Evolutionary conservation across 1,139 yeast genomes (phyloP).

Genomic region (Taiozyma sp.): DNA sequence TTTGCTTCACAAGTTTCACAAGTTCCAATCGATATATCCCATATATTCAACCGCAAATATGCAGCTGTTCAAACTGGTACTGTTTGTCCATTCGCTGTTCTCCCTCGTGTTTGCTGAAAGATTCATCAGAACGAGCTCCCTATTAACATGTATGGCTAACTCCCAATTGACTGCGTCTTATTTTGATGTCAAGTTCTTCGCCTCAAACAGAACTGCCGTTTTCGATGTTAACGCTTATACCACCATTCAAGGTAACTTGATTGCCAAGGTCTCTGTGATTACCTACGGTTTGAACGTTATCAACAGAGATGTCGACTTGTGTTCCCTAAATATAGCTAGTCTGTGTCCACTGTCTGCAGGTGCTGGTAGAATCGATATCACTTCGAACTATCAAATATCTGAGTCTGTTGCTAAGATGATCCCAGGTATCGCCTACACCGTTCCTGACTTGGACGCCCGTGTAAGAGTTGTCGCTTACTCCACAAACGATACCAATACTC

Average conservation of each 20-base stretch:
- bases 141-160: slow-evolving; percentile 88
- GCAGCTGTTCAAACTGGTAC: slow-evolving; percentile 2
- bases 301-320: slow-evolving; percentile 53
- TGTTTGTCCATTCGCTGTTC: slow-evolving; percentile 1
- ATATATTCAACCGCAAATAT: neutral
- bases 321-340: slow-evolving; percentile 52
- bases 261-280: slow-evolving; percentile 62
- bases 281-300: slow-evolving; percentile 82
- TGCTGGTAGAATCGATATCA: slow-evolving; percentile 81
- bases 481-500: slow-evolving; percentile 35
- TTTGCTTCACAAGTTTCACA: neutral
- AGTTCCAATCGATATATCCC: neutral
- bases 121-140: slow-evolving; percentile 50
- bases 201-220: slow-evolving; percentile 54
- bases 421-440: slow-evolving; percentile 81
- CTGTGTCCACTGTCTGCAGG: slow-evolving; percentile 84
- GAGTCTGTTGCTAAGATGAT: slow-evolving; percentile 43
- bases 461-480: slow-evolving; percentile 70
- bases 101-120: slow-evolving; percentile 13
- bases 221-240: slow-evolving; percentile 79
- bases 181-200: slow-evolving; percentile 72
- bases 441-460: slow-evolving; percentile 93
- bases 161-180: slow-evolving; percentile 86
- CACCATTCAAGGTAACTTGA: slow-evolving; percentile 68
- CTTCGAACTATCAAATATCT: slow-evolving; percentile 45